Percentiles rank a stretch among this genome's conserved stretches.
Conservation (phyloP, 2,329 filamentous ascomycete species). For the Pseudocercospora vitis region DNA sequence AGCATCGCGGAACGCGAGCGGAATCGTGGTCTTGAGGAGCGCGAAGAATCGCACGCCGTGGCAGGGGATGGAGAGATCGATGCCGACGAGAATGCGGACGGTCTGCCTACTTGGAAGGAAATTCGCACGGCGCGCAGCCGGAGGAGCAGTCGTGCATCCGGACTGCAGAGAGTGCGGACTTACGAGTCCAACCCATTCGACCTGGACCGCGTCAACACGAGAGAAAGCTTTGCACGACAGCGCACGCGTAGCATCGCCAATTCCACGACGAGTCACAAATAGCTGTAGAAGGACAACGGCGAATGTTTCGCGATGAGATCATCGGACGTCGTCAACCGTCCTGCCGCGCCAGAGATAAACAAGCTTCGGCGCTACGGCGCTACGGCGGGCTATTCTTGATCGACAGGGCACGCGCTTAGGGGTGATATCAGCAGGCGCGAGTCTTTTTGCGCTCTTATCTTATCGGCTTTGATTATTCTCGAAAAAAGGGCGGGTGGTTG, state of each 20-base stretch:
- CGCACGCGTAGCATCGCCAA: slow-evolving; percentile 6
- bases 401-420: background rate
- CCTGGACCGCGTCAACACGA: slow-evolving; percentile 51
- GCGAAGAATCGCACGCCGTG: background rate
- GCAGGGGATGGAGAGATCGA: background rate
- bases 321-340: no score
- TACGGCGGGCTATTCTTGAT: no score
- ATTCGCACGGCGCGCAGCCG: slow-evolving; percentile 1
- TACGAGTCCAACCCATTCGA: slow-evolving; percentile 48
- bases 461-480: background rate
- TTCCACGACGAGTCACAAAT: background rate
- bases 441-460: background rate
- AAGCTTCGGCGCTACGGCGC: no score
- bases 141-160: slow-evolving; percentile 1
- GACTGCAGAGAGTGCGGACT: background rate
- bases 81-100: background rate
- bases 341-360: no score
- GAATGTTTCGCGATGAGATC: background rate
- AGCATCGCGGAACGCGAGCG: background rate
- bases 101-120: background rate
- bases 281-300: background rate
- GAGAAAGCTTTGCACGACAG: slow-evolving; percentile 43
- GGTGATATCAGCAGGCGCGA: background rate
- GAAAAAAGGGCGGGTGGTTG: background rate
- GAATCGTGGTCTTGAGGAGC: background rate